These are phyloP conservation scores for Suillus bovinus DNA, from an alignment of 768 basidiomycete genomes.

Conservation along the genomic window DNA sequence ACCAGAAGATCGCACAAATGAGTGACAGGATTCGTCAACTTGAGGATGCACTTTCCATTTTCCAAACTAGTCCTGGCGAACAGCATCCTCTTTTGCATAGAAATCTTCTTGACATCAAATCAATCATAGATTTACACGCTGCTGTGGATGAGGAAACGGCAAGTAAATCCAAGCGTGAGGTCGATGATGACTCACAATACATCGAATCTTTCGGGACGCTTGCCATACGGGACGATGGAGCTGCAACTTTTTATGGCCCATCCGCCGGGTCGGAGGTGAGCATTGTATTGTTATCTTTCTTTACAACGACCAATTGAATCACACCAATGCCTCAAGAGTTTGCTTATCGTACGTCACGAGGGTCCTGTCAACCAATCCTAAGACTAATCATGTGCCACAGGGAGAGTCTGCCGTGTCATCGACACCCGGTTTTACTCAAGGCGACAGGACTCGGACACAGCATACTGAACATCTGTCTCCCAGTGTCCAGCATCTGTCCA, in stretches of 20 bases:
- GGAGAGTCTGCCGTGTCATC: conserved; percentile 22
- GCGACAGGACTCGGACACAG: not conserved
- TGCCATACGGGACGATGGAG: conserved; percentile 68
- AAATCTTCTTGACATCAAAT: conserved; percentile 65
- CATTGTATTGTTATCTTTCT: conserved; percentile 27
- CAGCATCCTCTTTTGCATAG: conserved; percentile 59
- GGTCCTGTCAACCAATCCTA: not conserved
- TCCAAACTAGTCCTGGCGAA: conserved; percentile 53
- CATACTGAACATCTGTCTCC: conserved; percentile 19
- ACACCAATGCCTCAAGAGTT: conserved; percentile 39
- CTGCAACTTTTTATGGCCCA: conserved; percentile 70
- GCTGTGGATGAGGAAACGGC: conserved; percentile 45
- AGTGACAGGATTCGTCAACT: conserved; percentile 70
- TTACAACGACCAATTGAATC: conserved; percentile 8
- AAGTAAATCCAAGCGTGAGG: conserved; percentile 27
- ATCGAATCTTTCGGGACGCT: conserved; percentile 72
- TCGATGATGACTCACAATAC: conserved; percentile 46
- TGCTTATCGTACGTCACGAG: conserved; percentile 50
- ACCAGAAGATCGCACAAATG: conserved; percentile 67
- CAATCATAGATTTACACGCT: conserved; percentile 65
- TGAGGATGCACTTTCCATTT: conserved; percentile 62
- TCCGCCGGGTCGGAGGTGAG: conserved; percentile 72
- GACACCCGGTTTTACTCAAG: not conserved
- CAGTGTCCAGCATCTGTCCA: conserved; percentile 30
- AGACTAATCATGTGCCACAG: conserved; percentile 15